A percentile compares a stretch with the other conserved stretches of the same genome.
Evolutionary conservation across 768 basidiomycete genomes (phyloP).

Genomic region (Calvatia gigantea): DNA sequence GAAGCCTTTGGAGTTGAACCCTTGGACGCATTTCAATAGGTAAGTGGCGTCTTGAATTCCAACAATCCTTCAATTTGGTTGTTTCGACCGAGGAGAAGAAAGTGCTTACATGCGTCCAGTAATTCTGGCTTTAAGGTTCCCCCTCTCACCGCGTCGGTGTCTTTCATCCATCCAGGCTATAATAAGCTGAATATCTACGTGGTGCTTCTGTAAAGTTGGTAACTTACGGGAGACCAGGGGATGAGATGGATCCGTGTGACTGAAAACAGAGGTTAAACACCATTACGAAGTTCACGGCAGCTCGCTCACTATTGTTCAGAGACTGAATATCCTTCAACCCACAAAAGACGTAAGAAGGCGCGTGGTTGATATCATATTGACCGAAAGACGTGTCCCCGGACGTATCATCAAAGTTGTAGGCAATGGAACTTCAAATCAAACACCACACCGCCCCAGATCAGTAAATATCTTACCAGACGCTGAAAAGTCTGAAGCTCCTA

Average conservation of each 20-base stretch:
- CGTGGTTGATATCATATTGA: conserved; percentile 48
- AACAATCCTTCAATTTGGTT: not conserved
- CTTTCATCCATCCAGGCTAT: conserved; percentile 78
- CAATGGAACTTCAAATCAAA: conserved; percentile 25
- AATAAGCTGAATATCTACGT: conserved; percentile 7
- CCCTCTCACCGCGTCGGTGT: conserved; percentile 57
- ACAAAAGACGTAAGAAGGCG: conserved; percentile 58
- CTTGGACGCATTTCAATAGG: conserved; percentile 62
- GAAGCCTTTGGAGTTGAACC: conserved; percentile 55
- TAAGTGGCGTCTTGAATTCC: conserved; percentile 55
- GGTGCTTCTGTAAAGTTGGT: not conserved
- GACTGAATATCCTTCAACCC: conserved; percentile 58
- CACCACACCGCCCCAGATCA: not conserved
- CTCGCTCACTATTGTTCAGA: conserved; percentile 41
- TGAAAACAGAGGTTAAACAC: not conserved
- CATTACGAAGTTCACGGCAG: no score
- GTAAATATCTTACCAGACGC: conserved; percentile 34
- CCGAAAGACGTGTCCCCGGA: conserved; percentile 53
- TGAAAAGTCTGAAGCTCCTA: conserved; percentile 72
- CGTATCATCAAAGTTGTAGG: conserved; percentile 58
- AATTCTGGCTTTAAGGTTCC: conserved; percentile 50
- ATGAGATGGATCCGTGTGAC: conserved; percentile 51
- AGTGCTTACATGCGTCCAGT: conserved; percentile 38
- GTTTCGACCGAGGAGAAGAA: not conserved
- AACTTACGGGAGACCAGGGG: conserved; percentile 68